Evolutionary conservation across 2,329 filamentous ascomycete genomes (phyloP), one percentile per base, ranked within the genome.

Genomic region (Pochonia chlamydosporia): DNA sequence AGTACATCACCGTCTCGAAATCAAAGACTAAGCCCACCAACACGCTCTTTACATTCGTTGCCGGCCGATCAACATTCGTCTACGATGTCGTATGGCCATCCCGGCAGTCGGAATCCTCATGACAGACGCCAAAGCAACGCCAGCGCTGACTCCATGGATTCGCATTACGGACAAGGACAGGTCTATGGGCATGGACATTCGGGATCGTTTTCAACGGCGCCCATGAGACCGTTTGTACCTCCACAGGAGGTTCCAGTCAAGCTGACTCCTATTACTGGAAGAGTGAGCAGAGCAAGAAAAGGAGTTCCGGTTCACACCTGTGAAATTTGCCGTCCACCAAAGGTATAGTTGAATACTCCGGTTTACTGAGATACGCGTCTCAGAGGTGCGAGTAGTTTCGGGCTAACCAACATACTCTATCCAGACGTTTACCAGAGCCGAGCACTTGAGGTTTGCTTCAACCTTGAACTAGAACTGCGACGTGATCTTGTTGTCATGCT

Each of bases 371-470:
- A 36, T 8, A 13, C 26, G 26, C 33, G 6, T 14, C 23, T 4
- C 7, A 26, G 4, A 20, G 9, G 18, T 43, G 3, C 6, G 16
- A 28, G 13, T 20, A 18, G 24, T 33, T 21, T 28, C 40, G 31
- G 37, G 9, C 52, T 54, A 41, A 54, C 20, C 49, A 21, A 18
- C 37, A 54, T 40, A 14, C 30, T 41, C 16, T 16, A 8, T 16
- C 3, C 49, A 82, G 79, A 82, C 76, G 2, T 83, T 83, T 52
- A 82, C 79, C 11, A 69, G 80, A 57, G 80, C 79, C 25, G 79
- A 83, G 57, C 80, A 83, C 62, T 63, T 83, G 36, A 77, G 78
- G 79, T 82, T 59, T 52, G 66, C 57, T 44, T 37, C 21, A 36
- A 13, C 40, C 43, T 18, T 37, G 4, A 11, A 13, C 16, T 16